Evolutionary conservation across 2,329 filamentous ascomycete species (phyloP).

Genomic region (Sporothrix dimorphospora): DNA sequence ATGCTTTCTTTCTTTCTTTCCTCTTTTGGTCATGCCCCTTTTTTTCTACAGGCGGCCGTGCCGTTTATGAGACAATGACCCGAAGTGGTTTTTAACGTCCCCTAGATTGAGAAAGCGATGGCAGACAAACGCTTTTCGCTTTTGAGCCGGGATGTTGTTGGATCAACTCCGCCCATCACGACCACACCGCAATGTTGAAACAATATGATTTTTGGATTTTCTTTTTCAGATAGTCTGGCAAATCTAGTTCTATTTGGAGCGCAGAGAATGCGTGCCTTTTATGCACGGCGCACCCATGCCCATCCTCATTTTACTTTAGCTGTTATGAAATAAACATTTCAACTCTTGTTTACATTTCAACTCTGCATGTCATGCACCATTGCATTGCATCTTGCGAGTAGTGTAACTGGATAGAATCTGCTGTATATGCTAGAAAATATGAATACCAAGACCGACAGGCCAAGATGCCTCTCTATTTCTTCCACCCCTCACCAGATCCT

Average conservation of each 20-base stretch:
- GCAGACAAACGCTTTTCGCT: too few relatives aligned
- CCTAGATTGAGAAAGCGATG: too few relatives aligned
- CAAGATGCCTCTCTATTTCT: background rate
- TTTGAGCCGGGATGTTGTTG: too few relatives aligned
- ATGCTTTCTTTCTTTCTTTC: background rate
- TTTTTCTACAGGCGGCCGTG: background rate
- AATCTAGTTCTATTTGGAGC: background rate
- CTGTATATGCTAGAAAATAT: conserved; percentile 3
- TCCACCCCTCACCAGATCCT: background rate
- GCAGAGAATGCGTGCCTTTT: background rate
- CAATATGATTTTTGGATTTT: background rate
- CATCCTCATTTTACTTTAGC: background rate
- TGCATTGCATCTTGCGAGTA: too few relatives aligned
- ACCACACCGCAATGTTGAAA: background rate
- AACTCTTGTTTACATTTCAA: background rate
- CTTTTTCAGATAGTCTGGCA: background rate
- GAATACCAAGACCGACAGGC: background rate
- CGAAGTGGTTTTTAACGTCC: too few relatives aligned
- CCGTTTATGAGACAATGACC: conserved; percentile 7
- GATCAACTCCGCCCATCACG: background rate
- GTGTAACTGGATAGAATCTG: background rate
- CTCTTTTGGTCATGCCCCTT: background rate
- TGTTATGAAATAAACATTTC: background rate
- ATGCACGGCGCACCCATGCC: background rate
- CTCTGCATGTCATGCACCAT: background rate